These are phyloP conservation scores for Cladochytrium replicatum DNA, from an alignment of 192 early-diverging fungal species.

Conservation along the genomic window DNA sequence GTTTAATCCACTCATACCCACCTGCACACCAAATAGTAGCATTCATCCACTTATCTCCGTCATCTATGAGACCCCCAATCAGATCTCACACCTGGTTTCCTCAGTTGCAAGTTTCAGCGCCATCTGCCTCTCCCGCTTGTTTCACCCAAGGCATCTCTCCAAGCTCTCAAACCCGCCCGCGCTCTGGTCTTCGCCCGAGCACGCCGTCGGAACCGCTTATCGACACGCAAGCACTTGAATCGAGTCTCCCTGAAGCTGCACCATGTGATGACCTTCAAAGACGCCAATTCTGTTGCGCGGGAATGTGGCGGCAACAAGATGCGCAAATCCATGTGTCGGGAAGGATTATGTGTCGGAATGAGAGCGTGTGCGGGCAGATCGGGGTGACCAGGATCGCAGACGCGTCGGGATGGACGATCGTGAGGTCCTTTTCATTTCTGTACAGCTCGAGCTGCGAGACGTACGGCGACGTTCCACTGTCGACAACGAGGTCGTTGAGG, in stretches of 20 bases:
- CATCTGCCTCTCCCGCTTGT: constrained; percentile 76
- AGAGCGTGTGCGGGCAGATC: constrained; percentile 20
- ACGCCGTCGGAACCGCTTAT: constrained; percentile 76
- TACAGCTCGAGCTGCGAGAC: constrained; percentile 53
- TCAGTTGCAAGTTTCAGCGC: too few relatives aligned
- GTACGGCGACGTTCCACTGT: constrained; percentile 75
- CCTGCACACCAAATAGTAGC: too few relatives aligned
- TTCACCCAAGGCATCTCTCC: constrained; percentile 71
- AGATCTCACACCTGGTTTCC: too few relatives aligned
- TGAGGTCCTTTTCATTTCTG: constrained; percentile 72
- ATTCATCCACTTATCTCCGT: too few relatives aligned
- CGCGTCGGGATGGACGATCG: constrained; percentile 81
- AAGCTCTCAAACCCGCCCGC: constrained; percentile 77
- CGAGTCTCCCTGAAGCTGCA: constrained; percentile 77
- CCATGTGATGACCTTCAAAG: constrained; percentile 72
- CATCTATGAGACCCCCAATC: too few relatives aligned
- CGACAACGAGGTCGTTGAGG: constrained; percentile 76
- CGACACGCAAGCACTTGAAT: constrained; percentile 71
- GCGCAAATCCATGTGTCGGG: constrained; percentile 78
- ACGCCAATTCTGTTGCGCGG: constrained; percentile 65
- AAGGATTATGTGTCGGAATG: constrained; percentile 76
- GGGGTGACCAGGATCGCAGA: constrained; percentile 47
- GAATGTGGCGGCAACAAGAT: constrained; percentile 64
- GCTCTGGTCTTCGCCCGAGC: constrained; percentile 41
- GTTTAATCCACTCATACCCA: too few relatives aligned